Evolutionary conservation across 2,329 filamentous ascomycete species (phyloP).

Genomic region (Colletotrichum sp.): DNA sequence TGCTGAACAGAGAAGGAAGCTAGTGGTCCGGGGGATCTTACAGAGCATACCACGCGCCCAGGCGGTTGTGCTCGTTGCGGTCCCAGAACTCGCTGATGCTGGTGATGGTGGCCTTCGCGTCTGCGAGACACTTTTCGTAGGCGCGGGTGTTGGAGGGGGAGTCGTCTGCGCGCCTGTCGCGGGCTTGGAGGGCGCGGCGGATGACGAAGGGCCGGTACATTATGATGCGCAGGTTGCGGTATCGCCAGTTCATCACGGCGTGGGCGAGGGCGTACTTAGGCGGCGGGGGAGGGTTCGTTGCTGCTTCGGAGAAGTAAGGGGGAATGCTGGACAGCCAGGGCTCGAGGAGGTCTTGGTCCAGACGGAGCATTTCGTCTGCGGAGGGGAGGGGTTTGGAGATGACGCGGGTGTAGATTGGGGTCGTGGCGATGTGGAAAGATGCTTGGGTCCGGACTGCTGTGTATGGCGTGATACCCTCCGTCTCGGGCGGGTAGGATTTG

Average conservation of each 20-base stretch:
- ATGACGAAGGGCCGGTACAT: conserved; percentile 53
- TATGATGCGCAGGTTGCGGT: conserved; percentile 50
- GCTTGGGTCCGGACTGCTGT: conserved; percentile 48
- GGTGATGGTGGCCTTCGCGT: conserved; percentile 44
- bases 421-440: conserved; percentile 48
- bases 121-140: conserved; percentile 38
- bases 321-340: conserved; percentile 42
- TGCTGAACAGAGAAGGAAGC: no score
- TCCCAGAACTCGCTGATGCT: conserved; percentile 44
- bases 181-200: conserved; percentile 31
- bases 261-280: conserved; percentile 42
- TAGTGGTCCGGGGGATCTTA: conserved; percentile 19
- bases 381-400: conserved; percentile 49
- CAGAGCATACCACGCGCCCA: conserved; percentile 48
- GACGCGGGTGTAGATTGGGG: conserved; percentile 48
- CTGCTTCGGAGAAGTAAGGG: conserved; percentile 37
- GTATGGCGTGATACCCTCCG: conserved; percentile 45
- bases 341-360: conserved; percentile 43
- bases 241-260: conserved; percentile 47
- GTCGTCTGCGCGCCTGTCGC: neutral
- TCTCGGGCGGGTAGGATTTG: conserved; percentile 36
- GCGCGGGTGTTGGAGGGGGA: conserved; percentile 16
- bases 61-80: conserved; percentile 37
- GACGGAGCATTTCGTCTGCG: conserved; percentile 41
- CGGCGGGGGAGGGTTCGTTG: conserved; percentile 36